Base-by-base conservation (phyloP, 1,139 yeast genomes). In the Lodderomyces oxycetoniae region DNA sequence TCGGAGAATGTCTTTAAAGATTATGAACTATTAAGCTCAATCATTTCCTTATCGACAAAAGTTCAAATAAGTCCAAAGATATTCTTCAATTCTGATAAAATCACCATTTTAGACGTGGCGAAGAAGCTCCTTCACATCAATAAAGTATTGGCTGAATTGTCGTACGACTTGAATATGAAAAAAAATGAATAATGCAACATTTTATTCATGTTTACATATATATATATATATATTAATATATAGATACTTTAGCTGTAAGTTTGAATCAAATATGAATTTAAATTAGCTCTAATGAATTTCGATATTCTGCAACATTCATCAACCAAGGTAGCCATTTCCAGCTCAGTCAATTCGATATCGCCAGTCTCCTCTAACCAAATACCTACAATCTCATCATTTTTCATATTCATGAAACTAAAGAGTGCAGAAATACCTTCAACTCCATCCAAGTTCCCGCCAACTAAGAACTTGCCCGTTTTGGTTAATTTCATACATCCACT, bases 361-460 rank as follows among this genome's bases (percentile, higher is more conserved):
- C 14, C 26, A 13, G 52, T 52, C 8, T 73, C 69, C 38, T 74
- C 77, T 12, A 72, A 55, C 77, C 81, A 77, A 24, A 77, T 45
- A 1, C 81, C 80, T 20, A 75, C 71, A 37, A 74, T 61, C 46
- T 72, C 78, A 44, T 72, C 69, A 42, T 71, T 64, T 42, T 65
- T 59, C 46, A 75, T 70, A 43, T 74, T 71, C 71, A 75, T 71
- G 45, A 67, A 74, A 42, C 77, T 63, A 6, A 69, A 70, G 53
- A 74, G 47, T 46, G 74, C 57, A 40, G 66, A 71, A 14, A 65
- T 38, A 11, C 50, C 35, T 15, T 46, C 45, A 22, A 34, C 37
- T 17, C 50, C 55, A 6, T 45, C 45, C 5, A 40, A 45, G 3
- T 30, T 36, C 9, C 26, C 26, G 10, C 42, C 41, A 28, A 50